phyloP scores from a whole-genome alignment of 2,329 filamentous ascomycete species.

The Stagonosporopsis cucurbitacearum region DNA sequence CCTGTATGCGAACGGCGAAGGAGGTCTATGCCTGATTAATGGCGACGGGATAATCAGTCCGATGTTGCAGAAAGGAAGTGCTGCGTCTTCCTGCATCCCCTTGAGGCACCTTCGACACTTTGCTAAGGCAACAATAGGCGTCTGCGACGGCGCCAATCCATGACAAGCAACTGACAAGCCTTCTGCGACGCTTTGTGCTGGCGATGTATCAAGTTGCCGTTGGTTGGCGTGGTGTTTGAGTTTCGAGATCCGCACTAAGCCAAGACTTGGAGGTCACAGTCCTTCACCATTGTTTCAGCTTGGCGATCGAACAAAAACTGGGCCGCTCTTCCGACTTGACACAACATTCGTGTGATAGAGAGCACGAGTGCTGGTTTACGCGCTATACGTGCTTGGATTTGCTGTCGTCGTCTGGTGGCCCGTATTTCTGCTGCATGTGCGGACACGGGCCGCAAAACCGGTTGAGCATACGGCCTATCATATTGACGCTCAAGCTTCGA shows the following conservation, averaged over 20 bases:
- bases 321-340: conserved; percentile 28
- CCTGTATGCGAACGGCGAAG: conserved; percentile 1
- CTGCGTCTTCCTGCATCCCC: neutral
- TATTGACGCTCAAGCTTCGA: neutral
- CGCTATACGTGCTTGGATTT: neutral
- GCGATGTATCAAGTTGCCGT: conserved; percentile 25
- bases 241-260: conserved; percentile 37
- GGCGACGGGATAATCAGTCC: conserved; percentile 7
- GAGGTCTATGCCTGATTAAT: neutral
- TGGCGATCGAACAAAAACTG: conserved; percentile 39
- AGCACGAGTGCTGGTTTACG: neutral
- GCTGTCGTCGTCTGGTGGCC: neutral
- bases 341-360: conserved; percentile 19
- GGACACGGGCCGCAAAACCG: neutral
- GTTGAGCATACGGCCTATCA: neutral
- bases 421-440: neutral
- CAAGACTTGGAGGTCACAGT: conserved; percentile 33
- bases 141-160: conserved; percentile 24
- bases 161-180: conserved; percentile 39
- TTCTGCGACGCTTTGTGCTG: conserved; percentile 27
- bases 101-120: conserved; percentile 13
- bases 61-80: neutral
- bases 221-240: conserved; percentile 30
- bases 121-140: conserved; percentile 34
- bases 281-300: conserved; percentile 47